Conservation (phyloP, 2,329 filamentous ascomycete genomes). For the Erysiphe neolycopersici region DNA sequence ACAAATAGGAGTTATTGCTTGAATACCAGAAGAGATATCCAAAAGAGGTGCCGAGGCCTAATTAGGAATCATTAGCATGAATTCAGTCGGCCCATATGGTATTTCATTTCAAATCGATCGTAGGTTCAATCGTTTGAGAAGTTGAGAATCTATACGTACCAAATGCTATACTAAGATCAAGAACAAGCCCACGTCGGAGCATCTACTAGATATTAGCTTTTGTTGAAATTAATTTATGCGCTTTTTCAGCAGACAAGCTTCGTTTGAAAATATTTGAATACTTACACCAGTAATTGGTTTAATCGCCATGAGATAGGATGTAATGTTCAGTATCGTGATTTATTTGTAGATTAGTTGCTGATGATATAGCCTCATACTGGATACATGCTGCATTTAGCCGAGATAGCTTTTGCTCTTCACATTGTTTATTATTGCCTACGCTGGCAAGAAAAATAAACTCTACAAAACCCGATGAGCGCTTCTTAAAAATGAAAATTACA, state of each 20-base stretch:
- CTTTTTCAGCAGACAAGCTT: no score
- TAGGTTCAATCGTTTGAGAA: no score
- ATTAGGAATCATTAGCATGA: neutral
- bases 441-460: no score
- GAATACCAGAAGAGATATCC: constrained; percentile 29
- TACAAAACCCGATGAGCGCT: no score
- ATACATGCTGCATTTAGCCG: no score
- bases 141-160: constrained; percentile 16
- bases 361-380: no score
- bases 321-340: neutral
- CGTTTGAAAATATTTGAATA: constrained; percentile 1
- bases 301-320: constrained; percentile 12
- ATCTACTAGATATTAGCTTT: constrained; percentile 19
- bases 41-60: constrained; percentile 25
- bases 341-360: neutral
- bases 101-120: no score
- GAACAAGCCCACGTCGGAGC: constrained; percentile 28
- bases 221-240: constrained; percentile 1
- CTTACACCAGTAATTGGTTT: constrained; percentile 16
- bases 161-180: constrained; percentile 28
- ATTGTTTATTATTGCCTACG: no score
- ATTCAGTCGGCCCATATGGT: neutral
- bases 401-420: no score
- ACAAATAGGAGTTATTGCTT: neutral
- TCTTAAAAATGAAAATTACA: no score